A percentile compares a stretch with the other conserved stretches of the same genome.
Conservation (phyloP, 164 flowering plant species). For the Sextonia rubra region DNA sequence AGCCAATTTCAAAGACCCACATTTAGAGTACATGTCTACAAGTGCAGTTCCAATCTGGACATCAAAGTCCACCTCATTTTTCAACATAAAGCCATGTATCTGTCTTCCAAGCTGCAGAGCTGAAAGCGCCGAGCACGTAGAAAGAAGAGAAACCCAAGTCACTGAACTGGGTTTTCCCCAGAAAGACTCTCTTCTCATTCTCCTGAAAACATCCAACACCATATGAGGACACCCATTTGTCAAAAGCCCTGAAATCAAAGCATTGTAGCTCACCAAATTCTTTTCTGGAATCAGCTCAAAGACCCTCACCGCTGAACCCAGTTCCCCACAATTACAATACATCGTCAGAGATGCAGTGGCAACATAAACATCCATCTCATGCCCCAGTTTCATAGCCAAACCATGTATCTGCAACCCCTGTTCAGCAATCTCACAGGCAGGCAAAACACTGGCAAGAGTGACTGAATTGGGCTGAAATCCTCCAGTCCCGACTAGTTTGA, state of each 20-base stretch:
- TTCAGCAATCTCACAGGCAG: conserved; percentile 34
- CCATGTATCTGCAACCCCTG: conserved; percentile 50
- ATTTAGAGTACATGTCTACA: conserved; percentile 68
- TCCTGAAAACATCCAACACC: conserved; percentile 45
- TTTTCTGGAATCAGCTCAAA: conserved; percentile 38
- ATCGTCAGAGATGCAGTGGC: conserved; percentile 52
- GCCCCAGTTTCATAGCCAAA: conserved; percentile 55
- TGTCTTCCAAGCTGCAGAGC: conserved; percentile 47
- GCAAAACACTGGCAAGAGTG: conserved; percentile 45
- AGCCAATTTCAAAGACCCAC: conserved; percentile 48
- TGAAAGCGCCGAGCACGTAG: conserved; percentile 47
- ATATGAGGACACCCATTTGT: conserved; percentile 31
- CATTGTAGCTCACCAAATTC: conserved; percentile 62
- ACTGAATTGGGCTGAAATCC: conserved; percentile 50
- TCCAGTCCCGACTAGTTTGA: conserved; percentile 20
- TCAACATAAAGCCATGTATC: conserved; percentile 44
- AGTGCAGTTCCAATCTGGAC: conserved; percentile 58
- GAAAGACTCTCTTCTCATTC: conserved; percentile 27
- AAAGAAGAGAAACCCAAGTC: conserved; percentile 53
- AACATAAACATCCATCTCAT: conserved; percentile 51
- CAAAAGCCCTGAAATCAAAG: conserved; percentile 50
- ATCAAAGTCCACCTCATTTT: conserved; percentile 29
- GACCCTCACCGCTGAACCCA: conserved; percentile 37
- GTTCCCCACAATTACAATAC: conserved; percentile 41
- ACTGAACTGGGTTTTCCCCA: conserved; percentile 40